Evolutionary conservation across 2,329 filamentous ascomycete genomes (phyloP).

Genomic region (Sporothrix brunneoviolacea): DNA sequence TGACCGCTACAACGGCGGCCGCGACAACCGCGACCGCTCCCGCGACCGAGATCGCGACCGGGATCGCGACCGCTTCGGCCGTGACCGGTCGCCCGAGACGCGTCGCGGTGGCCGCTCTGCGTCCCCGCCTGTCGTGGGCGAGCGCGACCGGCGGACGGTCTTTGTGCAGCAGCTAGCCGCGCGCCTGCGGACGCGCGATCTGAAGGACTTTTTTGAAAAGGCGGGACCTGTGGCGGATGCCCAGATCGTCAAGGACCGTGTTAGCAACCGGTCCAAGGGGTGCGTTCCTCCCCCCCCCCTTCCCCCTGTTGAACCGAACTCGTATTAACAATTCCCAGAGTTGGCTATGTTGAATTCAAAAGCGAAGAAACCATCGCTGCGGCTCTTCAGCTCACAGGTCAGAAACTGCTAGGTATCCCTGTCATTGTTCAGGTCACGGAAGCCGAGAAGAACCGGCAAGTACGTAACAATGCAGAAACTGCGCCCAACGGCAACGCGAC

Average conservation of each 20-base stretch:
- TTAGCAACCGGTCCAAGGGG: slow-evolving; percentile 97
- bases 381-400: slow-evolving; percentile 96
- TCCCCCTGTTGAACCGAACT: slow-evolving; percentile 22
- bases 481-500: slow-evolving; percentile 60
- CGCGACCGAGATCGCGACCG: slow-evolving; percentile 7
- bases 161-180: slow-evolving; percentile 98
- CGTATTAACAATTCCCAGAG: slow-evolving; percentile 48
- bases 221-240: slow-evolving; percentile 92
- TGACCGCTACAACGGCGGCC: not conserved
- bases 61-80: slow-evolving; percentile 2
- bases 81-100: slow-evolving; percentile 35
- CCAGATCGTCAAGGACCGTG: slow-evolving; percentile 96
- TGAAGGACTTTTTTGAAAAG: slow-evolving; percentile 93
- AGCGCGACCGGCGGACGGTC: slow-evolving; percentile 91
- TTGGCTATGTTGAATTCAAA: slow-evolving; percentile 99
- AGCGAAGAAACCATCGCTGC: slow-evolving; percentile 87
- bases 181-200: slow-evolving; percentile 81
- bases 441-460: slow-evolving; percentile 98
- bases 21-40: slow-evolving; percentile 1
- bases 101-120: slow-evolving; percentile 40
- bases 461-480: slow-evolving; percentile 62
- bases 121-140: slow-evolving; percentile 72
- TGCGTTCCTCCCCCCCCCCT: slow-evolving; percentile 37
- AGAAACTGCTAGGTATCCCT: slow-evolving; percentile 96
- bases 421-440: slow-evolving; percentile 98